Conservation (phyloP, 192 early-diverging fungal genomes). For the Podila horticola region DNA sequence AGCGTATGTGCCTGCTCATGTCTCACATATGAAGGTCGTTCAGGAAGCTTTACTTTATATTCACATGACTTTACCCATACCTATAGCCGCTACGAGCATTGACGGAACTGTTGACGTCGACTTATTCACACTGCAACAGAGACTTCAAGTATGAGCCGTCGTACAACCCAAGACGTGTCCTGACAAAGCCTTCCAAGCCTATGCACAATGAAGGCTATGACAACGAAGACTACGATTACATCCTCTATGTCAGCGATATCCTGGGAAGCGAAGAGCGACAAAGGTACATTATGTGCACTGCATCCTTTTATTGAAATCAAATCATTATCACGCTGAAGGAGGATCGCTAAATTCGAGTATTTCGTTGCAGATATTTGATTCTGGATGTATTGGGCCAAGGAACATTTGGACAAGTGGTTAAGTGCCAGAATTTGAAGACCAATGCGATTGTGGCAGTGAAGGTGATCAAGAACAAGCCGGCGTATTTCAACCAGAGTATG, state of each 20-base stretch:
- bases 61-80: neutral
- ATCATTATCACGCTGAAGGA: neutral
- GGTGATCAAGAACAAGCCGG: conserved; percentile 98
- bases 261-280: conserved; percentile 91
- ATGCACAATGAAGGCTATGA: conserved; percentile 92
- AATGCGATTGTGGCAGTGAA: conserved; percentile 94
- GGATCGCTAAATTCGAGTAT: no score
- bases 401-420: conserved; percentile 99
- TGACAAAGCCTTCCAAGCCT: conserved; percentile 95
- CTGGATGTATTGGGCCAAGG: conserved; percentile 94
- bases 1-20: conserved; percentile 24
- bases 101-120: conserved; percentile 72
- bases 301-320: neutral
- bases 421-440: conserved; percentile 93
- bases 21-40: neutral
- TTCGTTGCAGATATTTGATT: conserved; percentile 79
- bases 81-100: conserved; percentile 62
- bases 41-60: neutral
- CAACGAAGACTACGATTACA: conserved; percentile 96
- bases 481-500: conserved; percentile 98
- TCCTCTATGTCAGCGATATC: conserved; percentile 96
- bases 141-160: conserved; percentile 82
- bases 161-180: conserved; percentile 86
- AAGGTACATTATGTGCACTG: conserved; percentile 62
- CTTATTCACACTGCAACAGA: conserved; percentile 83